Percentiles rank a stretch among this genome's conserved stretches.
Evolutionary conservation across 2,329 filamentous ascomycete species (phyloP).

Genomic region (Penicillium rolfsii): DNA sequence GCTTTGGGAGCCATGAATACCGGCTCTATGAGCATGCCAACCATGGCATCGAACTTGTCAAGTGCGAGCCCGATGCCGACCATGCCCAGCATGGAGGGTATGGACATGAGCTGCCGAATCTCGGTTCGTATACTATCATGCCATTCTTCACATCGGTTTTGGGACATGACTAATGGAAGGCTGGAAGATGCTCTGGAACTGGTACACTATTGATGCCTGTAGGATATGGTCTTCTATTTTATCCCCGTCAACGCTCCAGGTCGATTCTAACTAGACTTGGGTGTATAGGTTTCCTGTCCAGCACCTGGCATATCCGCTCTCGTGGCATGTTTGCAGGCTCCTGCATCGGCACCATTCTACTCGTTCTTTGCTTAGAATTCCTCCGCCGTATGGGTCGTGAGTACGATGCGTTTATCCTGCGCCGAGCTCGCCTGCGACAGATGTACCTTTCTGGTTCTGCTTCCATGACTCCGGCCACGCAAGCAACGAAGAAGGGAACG

Average conservation of each 20-base stretch:
- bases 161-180: slow-evolving; percentile 36
- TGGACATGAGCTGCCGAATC: slow-evolving; percentile 37
- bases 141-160: not conserved
- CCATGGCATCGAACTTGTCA: slow-evolving; percentile 4
- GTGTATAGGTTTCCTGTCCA: slow-evolving; percentile 64
- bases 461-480: not conserved
- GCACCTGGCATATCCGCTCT: slow-evolving; percentile 70
- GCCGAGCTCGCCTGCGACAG: slow-evolving; percentile 48
- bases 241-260: not conserved
- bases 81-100: slow-evolving; percentile 25
- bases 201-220: slow-evolving; percentile 30
- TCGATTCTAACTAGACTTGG: not conserved
- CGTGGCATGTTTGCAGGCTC: slow-evolving; percentile 75
- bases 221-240: not conserved
- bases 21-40: slow-evolving; percentile 6
- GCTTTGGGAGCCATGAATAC: slow-evolving; percentile 13
- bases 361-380: slow-evolving; percentile 72
- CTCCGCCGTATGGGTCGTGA: slow-evolving; percentile 72
- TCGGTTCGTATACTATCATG: slow-evolving; percentile 25
- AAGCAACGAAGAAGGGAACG: not conserved
- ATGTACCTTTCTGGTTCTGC: slow-evolving; percentile 21
- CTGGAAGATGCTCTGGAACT: slow-evolving; percentile 32
- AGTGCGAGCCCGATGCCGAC: slow-evolving; percentile 2
- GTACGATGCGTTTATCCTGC: slow-evolving; percentile 69
- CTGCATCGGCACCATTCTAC: slow-evolving; percentile 76